phyloP scores from a whole-genome alignment of 2,329 filamentous ascomycete species.

The Alternaria atra region DNA sequence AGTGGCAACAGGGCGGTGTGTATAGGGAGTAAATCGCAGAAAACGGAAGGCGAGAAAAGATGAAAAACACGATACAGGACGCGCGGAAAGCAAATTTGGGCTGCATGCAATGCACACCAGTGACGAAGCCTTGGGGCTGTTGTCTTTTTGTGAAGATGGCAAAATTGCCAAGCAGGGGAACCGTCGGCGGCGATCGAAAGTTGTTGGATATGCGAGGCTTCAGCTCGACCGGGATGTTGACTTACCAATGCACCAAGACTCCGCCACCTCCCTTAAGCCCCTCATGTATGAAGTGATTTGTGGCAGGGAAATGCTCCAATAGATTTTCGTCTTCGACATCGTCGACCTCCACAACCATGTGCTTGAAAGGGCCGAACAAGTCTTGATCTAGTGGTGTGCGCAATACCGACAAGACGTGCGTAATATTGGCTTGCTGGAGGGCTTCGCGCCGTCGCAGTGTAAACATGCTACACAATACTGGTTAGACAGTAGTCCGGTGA shows the following conservation, averaged over 20 bases:
- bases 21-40: conserved; percentile 21
- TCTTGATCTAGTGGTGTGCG: conserved; percentile 66
- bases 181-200: conserved; percentile 38
- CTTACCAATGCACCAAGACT: conserved; percentile 77
- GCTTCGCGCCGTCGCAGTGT: conserved; percentile 75
- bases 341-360: conserved; percentile 84
- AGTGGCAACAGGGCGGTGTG: conserved; percentile 52
- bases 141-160: conserved; percentile 41
- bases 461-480: conserved; percentile 70
- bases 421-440: conserved; percentile 78
- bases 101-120: conserved; percentile 19
- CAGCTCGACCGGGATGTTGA: conserved; percentile 50
- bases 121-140: conserved; percentile 7
- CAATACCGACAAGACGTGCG: conserved; percentile 87
- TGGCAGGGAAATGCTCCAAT: conserved; percentile 78
- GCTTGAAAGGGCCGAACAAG: conserved; percentile 70
- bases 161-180: conserved; percentile 45
- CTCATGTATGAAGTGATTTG: conserved; percentile 83
- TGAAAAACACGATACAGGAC: conserved; percentile 30
- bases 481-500: conserved; percentile 34
- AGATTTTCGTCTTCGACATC: conserved; percentile 91
- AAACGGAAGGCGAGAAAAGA: conserved; percentile 27
- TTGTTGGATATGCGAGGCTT: conserved; percentile 41
- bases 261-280: conserved; percentile 70
- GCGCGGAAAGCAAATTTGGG: conserved; percentile 30